These are phyloP conservation scores for Trametes villosa DNA, from an alignment of 768 basidiomycete species.

Conservation along the genomic window DNA sequence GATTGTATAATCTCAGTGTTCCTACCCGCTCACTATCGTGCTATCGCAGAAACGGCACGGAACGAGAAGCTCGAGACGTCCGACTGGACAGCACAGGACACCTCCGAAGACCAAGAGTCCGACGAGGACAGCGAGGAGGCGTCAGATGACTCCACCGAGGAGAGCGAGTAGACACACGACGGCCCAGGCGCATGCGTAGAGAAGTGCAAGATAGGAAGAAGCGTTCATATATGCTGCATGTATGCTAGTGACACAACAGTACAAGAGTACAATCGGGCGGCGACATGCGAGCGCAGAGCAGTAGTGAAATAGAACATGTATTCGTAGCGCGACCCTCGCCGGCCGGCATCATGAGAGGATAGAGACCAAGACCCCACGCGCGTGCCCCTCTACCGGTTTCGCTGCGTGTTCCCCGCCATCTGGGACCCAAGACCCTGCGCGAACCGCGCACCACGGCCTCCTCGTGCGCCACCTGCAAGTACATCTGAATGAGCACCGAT, in stretches of 20 bases:
- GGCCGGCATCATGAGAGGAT: slow-evolving; percentile 2
- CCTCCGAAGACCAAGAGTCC: slow-evolving; percentile 32
- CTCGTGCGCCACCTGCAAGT: slow-evolving; percentile 57
- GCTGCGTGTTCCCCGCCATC: slow-evolving; percentile 53
- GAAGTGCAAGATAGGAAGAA: slow-evolving; percentile 11
- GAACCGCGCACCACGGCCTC: slow-evolving; percentile 79
- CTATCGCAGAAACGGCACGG: slow-evolving; percentile 51
- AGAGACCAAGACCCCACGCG: not conserved
- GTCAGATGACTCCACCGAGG: slow-evolving; percentile 27
- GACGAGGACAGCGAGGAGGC: slow-evolving; percentile 28
- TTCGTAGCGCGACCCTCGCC: slow-evolving; percentile 15
- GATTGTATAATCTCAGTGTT: not conserved
- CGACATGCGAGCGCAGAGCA: slow-evolving; percentile 19
- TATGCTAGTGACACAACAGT: slow-evolving; percentile 27
- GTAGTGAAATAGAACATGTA: slow-evolving; percentile 14
- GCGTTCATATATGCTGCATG: slow-evolving; percentile 25
- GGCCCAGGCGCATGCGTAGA: not conserved
- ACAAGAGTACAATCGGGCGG: slow-evolving; percentile 24
- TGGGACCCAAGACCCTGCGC: slow-evolving; percentile 83
- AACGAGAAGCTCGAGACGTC: slow-evolving; percentile 61
- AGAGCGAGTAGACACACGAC: slow-evolving; percentile 16
- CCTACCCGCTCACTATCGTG: not conserved
- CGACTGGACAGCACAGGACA: slow-evolving; percentile 52
- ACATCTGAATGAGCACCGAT: not conserved
- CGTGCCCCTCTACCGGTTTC: slow-evolving; percentile 26